phyloP scores from a whole-genome alignment of 2,329 filamentous ascomycete species.

The Aspergillus sp. region DNA sequence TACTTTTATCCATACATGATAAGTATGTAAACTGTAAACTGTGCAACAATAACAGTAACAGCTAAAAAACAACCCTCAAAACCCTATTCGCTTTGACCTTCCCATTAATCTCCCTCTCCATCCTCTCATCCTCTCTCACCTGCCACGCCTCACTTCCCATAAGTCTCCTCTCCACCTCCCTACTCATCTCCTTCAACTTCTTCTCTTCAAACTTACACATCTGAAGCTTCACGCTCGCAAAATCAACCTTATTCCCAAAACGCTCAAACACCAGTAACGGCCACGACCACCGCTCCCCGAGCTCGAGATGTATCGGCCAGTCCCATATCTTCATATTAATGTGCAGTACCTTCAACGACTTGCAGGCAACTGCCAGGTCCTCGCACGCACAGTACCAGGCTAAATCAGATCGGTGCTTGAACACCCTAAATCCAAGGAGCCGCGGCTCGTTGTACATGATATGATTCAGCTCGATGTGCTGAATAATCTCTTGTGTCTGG shows the following conservation, averaged over 20 bases:
- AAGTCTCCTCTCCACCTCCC: slow-evolving; percentile 12
- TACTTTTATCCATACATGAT: slow-evolving; percentile 1
- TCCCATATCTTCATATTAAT: slow-evolving; percentile 11
- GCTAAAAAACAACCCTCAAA: slow-evolving; percentile 10
- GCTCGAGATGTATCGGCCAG: slow-evolving; percentile 13
- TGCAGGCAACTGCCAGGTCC: slow-evolving; percentile 6
- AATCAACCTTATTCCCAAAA: slow-evolving; percentile 6
- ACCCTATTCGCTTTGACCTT: slow-evolving; percentile 8
- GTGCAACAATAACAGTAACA: not conserved
- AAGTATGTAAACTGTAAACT: not conserved
- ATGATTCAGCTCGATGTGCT: slow-evolving; percentile 17
- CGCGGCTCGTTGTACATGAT: slow-evolving; percentile 19
- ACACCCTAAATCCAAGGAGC: slow-evolving; percentile 6
- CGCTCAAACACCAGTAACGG: slow-evolving; percentile 12
- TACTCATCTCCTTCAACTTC: slow-evolving; percentile 7
- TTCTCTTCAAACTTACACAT: slow-evolving; percentile 9
- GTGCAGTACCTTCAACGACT: slow-evolving; percentile 11
- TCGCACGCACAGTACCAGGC: slow-evolving; percentile 14
- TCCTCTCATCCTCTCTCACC: slow-evolving; percentile 11
- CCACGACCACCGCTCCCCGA: slow-evolving; percentile 17
- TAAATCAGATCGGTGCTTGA: slow-evolving; percentile 16
- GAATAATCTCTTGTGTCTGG: slow-evolving; percentile 51
- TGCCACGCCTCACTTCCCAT: slow-evolving; percentile 12
- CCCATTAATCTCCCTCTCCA: slow-evolving; percentile 9
- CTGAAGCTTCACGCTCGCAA: slow-evolving; percentile 8